Percentiles rank a stretch among this genome's conserved stretches.
phyloP scores from a whole-genome alignment of 805 yeast genomes.

The Starmerella etchellsii region DNA sequence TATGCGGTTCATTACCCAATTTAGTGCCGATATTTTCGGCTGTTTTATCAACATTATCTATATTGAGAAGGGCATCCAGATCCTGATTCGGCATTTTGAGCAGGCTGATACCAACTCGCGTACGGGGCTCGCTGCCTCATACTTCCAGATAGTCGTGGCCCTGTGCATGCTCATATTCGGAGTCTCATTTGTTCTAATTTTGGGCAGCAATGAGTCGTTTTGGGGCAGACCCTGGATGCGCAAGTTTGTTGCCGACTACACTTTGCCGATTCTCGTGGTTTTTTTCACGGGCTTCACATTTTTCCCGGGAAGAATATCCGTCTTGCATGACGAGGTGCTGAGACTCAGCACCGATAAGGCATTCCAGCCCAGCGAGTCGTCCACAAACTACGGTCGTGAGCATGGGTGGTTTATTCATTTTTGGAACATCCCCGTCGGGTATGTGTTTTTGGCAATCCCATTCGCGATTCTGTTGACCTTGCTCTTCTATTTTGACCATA shows the following conservation, averaged over 20 bases:
- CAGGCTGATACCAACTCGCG: constrained; percentile 13
- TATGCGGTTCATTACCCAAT: constrained; percentile 59
- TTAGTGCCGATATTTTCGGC: constrained; percentile 88
- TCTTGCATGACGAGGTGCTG: constrained; percentile 37
- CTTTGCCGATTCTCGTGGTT: constrained; percentile 69
- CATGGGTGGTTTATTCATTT: constrained; percentile 70
- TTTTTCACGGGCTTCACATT: constrained; percentile 90
- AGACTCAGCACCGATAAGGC: constrained; percentile 57
- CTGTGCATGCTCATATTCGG: constrained; percentile 71
- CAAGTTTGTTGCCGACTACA: constrained; percentile 69
- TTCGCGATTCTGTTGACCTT: constrained; percentile 78
- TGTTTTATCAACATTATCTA: constrained; percentile 79
- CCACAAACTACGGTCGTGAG: constrained; percentile 22
- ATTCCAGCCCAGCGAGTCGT: constrained; percentile 52
- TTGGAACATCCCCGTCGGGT: constrained; percentile 59
- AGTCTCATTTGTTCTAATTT: constrained; percentile 34
- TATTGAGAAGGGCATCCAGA: constrained; percentile 81
- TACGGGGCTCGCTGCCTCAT: constrained; percentile 36
- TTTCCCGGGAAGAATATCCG: constrained; percentile 65
- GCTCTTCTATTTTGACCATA: constrained; percentile 88
- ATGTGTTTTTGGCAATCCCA: constrained; percentile 82
- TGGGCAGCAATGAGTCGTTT: constrained; percentile 34
- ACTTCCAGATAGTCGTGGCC: constrained; percentile 61
- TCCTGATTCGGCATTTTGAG: constrained; percentile 56
- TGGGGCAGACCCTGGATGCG: constrained; percentile 49